Evolutionary conservation across 202 grass and related monocot genomes (phyloP), one percentile per base, ranked within the genome.

Genomic region (Cymbopogon flexuosus): DNA sequence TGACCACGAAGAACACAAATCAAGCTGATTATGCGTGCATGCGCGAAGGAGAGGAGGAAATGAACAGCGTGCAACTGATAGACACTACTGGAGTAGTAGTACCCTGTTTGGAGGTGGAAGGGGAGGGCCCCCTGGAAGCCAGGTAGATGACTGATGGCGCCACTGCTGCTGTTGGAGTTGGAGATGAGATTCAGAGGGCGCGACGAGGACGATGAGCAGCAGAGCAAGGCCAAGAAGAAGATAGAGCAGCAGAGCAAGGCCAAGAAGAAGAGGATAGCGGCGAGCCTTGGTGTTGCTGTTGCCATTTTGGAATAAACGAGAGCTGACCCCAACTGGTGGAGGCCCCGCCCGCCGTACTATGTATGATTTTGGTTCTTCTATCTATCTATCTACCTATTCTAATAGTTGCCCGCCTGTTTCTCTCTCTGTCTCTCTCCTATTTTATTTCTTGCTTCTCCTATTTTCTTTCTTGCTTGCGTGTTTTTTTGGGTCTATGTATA

Each of bases 31-130:
- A 7, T 10, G 52, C 16, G n/a, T 22, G 51, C 51, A 56, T 1
- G 31, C 31, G 4, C 2, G 0, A 33, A 33, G 31, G 31, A 27
- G 31, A 33, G 31, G 27, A 27, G 5, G 36, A 11, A 9, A 23
- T 59, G 58, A 61, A 5, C 22, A 29, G 12, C 0, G 2, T 27
- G 27, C 4, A 15, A 5, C 24, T 6, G 15, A n/a, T 35, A 18
- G 14, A 15, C 9, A 58, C 13, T 23, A 23, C 8, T 3, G 33
- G 0, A 34, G 33, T 34, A 34, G 36, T 27, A 60, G 6, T 81
- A 85, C 89, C 89, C 85, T 56, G 85, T 91, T 14, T 85, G 65
- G 59, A 91, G 45, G 22, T 61, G 43, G 74, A 91, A 87, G 45
- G 89, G 85, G 9, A 88, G 81, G 39, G 72, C 60, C 12, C 89